Evolutionary conservation across 495 filamentous ascomycete species (phyloP), one percentile per base, ranked within the genome.

Genomic region (Tuber calosporum): DNA sequence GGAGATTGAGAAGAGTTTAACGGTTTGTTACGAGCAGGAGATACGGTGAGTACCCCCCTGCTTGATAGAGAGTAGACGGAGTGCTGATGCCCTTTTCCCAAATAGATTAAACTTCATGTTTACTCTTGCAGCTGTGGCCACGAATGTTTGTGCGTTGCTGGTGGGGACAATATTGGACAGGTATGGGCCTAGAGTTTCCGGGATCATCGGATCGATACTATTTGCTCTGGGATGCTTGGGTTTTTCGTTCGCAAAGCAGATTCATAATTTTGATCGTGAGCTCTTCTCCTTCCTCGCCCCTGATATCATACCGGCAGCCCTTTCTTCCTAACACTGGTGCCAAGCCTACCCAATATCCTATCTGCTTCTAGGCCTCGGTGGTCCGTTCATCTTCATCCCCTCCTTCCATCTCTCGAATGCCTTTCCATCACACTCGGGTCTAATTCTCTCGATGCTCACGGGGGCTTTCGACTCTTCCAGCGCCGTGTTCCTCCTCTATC

Each of bases 361-460:
- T 80, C 84, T 95, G 11, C 88, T 94, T 71, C 85, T 97, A 5
- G 91, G 93, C 0, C 83, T 97, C 17, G 94, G 93, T 38, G 93
- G 93, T 0, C 93, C 93, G 0, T 97, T 96, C 79, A 88, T 93
- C 38, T 97, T 94, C 84, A 96, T 97, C 73, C 89, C 91, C 20
- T 92, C 90, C 3, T 97, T 97, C 83, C 94, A 97, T 76, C 86
- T 97, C n/a, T 93, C 91, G 66, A 97, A 97, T 78, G 89, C 93
- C 19, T 97, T 97, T 79, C 93, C 93, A 1, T 85, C 85, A n/a
- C 88, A 91, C 75, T 96, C 93, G 1, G 93, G 93, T 4, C 83
- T 96, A 22, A 94, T 97, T 69, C 84, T 97, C 4, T 92, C 93
- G 0, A 86, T 93, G 42, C 84, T 97, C 30, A 97, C 93, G 0